A percentile compares a stretch with the other conserved stretches of the same genome.
Conservation (phyloP, 164 flowering plant genomes). For the Berberis vulgaris region DNA sequence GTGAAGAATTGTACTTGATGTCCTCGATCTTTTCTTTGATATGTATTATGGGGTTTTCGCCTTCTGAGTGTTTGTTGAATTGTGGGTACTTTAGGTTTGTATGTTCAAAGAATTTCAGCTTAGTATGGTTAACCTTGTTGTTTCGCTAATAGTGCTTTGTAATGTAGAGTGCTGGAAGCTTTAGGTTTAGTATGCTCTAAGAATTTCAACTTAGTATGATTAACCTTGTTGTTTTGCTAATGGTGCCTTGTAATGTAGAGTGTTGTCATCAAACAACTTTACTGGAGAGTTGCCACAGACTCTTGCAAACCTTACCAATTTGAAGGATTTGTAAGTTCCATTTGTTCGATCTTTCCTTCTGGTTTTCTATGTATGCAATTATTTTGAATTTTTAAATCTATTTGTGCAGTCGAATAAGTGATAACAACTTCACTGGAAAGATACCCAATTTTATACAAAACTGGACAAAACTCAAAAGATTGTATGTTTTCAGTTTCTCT, state of each 20-base stretch:
- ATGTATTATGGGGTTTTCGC: not conserved
- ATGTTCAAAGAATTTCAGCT: not conserved
- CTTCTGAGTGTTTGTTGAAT: not conserved
- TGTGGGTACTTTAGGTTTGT: not conserved
- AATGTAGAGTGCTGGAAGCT: too few relatives aligned
- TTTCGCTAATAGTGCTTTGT: too few relatives aligned
- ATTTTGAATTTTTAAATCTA: not conserved
- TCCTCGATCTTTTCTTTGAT: not conserved
- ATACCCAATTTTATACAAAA: constrained; percentile 27
- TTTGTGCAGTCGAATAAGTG: constrained; percentile 30
- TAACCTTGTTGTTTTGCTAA: too few relatives aligned
- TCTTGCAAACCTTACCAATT: not conserved
- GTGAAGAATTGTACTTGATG: too few relatives aligned
- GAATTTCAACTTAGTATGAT: too few relatives aligned
- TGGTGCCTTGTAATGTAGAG: not conserved
- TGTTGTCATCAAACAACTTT: constrained; percentile 5
- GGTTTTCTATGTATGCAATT: not conserved
- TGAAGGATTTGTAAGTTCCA: constrained; percentile 7
- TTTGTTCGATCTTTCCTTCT: not conserved
- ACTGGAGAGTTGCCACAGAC: constrained; percentile 3
- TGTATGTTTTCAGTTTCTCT: not conserved
- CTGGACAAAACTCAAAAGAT: constrained; percentile 6
- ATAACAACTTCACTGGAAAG: constrained; percentile 32
- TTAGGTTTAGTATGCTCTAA: too few relatives aligned
- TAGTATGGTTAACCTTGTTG: too few relatives aligned